Percentiles rank a stretch among this genome's conserved stretches.
These are phyloP conservation scores for Fraxinus albicans DNA, from an alignment of 305 asterid species.

Conservation along the genomic window DNA sequence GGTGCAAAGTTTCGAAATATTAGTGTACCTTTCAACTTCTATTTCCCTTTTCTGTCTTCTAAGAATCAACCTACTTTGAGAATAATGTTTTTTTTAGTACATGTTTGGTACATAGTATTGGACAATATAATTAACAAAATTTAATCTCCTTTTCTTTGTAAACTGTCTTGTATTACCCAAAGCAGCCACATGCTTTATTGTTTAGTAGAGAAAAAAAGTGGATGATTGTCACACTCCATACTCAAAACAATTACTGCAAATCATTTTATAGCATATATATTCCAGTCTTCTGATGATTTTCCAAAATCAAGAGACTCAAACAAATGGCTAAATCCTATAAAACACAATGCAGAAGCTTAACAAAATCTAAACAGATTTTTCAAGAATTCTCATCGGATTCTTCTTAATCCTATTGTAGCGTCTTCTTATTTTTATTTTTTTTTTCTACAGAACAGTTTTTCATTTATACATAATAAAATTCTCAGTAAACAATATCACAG, in stretches of 20 bases:
- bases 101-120: neutral
- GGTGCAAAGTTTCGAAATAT: neutral
- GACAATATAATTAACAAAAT: slow-evolving; percentile 10
- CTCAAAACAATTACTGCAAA: slow-evolving; percentile 4
- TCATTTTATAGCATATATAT: slow-evolving; percentile 12
- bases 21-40: neutral
- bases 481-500: neutral
- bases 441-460: neutral
- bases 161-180: slow-evolving; percentile 2
- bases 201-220: slow-evolving; percentile 12
- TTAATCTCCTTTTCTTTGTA: neutral
- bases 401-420: neutral
- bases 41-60: slow-evolving; percentile 7
- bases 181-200: neutral
- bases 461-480: slow-evolving; percentile 1
- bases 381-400: slow-evolving; percentile 1
- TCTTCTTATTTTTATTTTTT: neutral
- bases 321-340: slow-evolving; percentile 8
- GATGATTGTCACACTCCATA: slow-evolving; percentile 12
- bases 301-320: slow-evolving; percentile 8
- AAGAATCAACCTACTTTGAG: slow-evolving; percentile 17
- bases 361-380: slow-evolving; percentile 12
- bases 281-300: slow-evolving; percentile 5
- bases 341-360: neutral
- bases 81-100: neutral